A percentile compares a stretch with the other conserved stretches of the same genome.
Conservation (phyloP, 306 rosid species). For the Cercis canadensis region DNA sequence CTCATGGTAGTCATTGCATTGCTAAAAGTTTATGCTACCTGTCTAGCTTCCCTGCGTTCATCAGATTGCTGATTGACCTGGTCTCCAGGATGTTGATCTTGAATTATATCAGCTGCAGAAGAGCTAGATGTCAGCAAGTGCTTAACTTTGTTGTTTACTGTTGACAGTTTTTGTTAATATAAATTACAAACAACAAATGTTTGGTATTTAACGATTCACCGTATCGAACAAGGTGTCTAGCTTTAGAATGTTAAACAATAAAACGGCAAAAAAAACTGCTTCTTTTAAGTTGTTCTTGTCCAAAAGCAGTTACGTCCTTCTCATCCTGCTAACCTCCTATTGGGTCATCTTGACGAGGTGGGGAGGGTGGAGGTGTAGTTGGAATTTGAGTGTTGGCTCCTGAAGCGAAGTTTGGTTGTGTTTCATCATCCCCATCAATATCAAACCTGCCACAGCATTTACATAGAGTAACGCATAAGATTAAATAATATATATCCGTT, state of each 20-base stretch:
- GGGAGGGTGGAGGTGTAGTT: slow-evolving; percentile 51
- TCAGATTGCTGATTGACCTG: slow-evolving; percentile 39
- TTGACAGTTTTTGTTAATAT: slow-evolving; percentile 6
- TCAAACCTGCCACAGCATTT: slow-evolving; percentile 66
- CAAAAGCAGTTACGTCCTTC: slow-evolving; percentile 5
- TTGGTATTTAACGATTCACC: slow-evolving; percentile 4
- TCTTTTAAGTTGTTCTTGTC: slow-evolving; percentile 2
- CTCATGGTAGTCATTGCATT: slow-evolving; percentile 7
- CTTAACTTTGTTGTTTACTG: not conserved
- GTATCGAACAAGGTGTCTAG: too few relatives aligned
- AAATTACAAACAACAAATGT: not conserved
- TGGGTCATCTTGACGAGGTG: slow-evolving; percentile 56
- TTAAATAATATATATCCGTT: not conserved
- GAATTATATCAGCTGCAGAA: slow-evolving; percentile 50
- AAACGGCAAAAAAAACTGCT: not conserved
- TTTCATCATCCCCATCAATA: slow-evolving; percentile 69
- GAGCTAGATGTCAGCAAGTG: slow-evolving; percentile 35
- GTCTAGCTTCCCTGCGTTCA: slow-evolving; percentile 44
- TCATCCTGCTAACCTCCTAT: slow-evolving; percentile 47
- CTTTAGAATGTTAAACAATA: not conserved
- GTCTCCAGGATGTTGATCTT: slow-evolving; percentile 46
- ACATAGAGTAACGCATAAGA: not conserved
- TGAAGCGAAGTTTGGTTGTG: slow-evolving; percentile 52
- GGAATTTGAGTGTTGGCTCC: slow-evolving; percentile 55
- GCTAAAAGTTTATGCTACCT: slow-evolving; percentile 45